A percentile compares a stretch with the other conserved stretches of the same genome.
These are phyloP conservation scores for Ascosphaera aggregata DNA, from an alignment of 2,329 filamentous ascomycete species.

Conservation along the genomic window DNA sequence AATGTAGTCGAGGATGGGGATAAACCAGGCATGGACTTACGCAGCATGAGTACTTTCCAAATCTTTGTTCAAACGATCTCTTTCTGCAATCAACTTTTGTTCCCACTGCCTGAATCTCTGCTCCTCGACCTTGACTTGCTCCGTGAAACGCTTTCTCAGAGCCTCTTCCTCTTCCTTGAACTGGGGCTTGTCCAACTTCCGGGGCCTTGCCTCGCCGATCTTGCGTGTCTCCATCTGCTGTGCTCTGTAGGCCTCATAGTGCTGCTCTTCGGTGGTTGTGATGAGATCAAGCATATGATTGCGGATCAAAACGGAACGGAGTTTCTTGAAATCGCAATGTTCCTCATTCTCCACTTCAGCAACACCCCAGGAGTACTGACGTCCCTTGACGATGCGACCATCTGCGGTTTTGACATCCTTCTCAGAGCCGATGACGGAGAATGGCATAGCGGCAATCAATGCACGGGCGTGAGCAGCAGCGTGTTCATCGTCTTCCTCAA, in stretches of 20 bases:
- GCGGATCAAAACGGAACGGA: constrained; percentile 93
- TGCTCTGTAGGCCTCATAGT: constrained; percentile 98
- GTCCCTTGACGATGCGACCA: constrained; percentile 92
- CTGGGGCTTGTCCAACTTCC: constrained; percentile 99
- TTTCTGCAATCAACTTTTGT: constrained; percentile 97
- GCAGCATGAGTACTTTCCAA: constrained; percentile 89
- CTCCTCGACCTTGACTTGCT: constrained; percentile 99
- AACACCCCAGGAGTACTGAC: constrained; percentile 98
- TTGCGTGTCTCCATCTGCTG: constrained; percentile 99
- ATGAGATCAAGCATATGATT: constrained; percentile 99
- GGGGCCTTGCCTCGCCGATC: constrained; percentile 88
- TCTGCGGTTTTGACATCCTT: constrained; percentile 96
- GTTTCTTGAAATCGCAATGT: constrained; percentile 99
- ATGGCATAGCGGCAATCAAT: constrained; percentile 92
- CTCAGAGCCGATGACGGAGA: constrained; percentile 96
- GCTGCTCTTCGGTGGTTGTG: constrained; percentile 96
- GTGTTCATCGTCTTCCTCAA: constrained; percentile 95
- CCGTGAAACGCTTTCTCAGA: constrained; percentile 94
- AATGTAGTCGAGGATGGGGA: neutral
- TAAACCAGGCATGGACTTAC: constrained; percentile 22
- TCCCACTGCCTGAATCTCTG: constrained; percentile 99
- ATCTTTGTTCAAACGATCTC: constrained; percentile 98
- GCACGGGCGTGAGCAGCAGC: constrained; percentile 86
- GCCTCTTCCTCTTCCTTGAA: constrained; percentile 99
- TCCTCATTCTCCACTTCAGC: constrained; percentile 99